These are phyloP conservation scores for Tetrahymena borealis DNA, from an alignment of 73 alveolate genomes.

Conservation along the genomic window DNA sequence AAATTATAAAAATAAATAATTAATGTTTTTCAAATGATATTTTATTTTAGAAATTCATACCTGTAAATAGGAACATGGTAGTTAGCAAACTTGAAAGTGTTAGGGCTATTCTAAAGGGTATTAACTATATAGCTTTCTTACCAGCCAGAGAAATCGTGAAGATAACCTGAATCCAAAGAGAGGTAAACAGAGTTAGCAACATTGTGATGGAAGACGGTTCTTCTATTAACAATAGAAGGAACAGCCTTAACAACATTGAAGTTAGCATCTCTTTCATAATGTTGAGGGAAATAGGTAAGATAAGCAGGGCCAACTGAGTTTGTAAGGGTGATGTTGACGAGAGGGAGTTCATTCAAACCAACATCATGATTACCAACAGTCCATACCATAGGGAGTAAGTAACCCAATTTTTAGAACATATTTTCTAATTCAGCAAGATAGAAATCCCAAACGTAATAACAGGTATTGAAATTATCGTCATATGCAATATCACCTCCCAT, in stretches of 20 bases:
- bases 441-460: conserved; percentile 32
- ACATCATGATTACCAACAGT: conserved; percentile 51
- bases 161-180: conserved; percentile 41
- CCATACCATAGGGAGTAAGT: conserved; percentile 35
- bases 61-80: conserved; percentile 52
- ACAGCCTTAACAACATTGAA: conserved; percentile 8
- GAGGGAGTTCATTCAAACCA: conserved; percentile 18
- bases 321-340: neutral
- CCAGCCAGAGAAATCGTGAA: conserved; percentile 9
- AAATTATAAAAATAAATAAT: no score
- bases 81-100: conserved; percentile 9
- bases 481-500: conserved; percentile 56
- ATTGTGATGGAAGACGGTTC: conserved; percentile 18
- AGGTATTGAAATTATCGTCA: conserved; percentile 23
- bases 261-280: neutral
- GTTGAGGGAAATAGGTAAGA: conserved; percentile 32
- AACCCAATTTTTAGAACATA: neutral
- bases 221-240: conserved; percentile 7
- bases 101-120: neutral
- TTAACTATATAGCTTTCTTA: neutral
- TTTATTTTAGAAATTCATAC: neutral
- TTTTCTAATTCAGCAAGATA: conserved; percentile 9
- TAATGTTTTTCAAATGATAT: neutral
- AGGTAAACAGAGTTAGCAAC: conserved; percentile 2
- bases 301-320: conserved; percentile 15